Evolutionary conservation across 495 filamentous ascomycete species (phyloP).

Genomic region (Hypoxylon fuscum): DNA sequence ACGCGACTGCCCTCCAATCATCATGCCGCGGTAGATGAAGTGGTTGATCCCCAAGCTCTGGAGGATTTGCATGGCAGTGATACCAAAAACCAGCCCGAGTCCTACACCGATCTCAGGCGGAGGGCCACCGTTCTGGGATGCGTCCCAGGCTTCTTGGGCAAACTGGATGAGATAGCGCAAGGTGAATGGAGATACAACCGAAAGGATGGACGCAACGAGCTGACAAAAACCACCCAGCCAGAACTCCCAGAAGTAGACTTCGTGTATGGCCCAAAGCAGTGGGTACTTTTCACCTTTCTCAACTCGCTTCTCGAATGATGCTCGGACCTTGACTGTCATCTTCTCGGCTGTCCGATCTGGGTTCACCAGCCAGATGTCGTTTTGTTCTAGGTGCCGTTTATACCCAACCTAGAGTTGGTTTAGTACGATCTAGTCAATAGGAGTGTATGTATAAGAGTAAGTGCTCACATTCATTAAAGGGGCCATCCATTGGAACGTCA

Average conservation of each 20-base stretch:
- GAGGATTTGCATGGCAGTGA: conserved; percentile 77
- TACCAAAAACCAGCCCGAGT: conserved; percentile 77
- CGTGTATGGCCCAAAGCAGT: conserved; percentile 81
- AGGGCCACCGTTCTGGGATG: conserved; percentile 56
- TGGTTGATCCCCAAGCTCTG: conserved; percentile 80
- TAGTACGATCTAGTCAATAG: conserved; percentile 3
- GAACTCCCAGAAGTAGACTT: conserved; percentile 88
- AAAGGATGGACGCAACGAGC: conserved; percentile 71
- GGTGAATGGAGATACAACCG: conserved; percentile 78
- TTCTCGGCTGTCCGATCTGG: conserved; percentile 76
- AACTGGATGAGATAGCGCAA: conserved; percentile 81
- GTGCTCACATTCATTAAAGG: conserved; percentile 70
- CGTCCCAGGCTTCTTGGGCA: conserved; percentile 78
- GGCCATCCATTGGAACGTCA: conserved; percentile 75
- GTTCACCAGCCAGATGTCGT: conserved; percentile 89
- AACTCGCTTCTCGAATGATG: conserved; percentile 72
- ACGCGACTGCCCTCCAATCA: conserved; percentile 79
- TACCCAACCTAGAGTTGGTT: conserved; percentile 69
- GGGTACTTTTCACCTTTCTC: conserved; percentile 75
- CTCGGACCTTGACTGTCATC: conserved; percentile 69
- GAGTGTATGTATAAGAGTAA: neutral
- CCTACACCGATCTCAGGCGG: conserved; percentile 71
- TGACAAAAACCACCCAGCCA: conserved; percentile 81
- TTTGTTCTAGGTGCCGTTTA: conserved; percentile 79
- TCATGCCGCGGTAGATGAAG: conserved; percentile 83